Percentiles rank a stretch among this genome's conserved stretches.
Evolutionary conservation across 1,284 basidiomycete species (phyloP).

Genomic region (Ceratobasidium sp.): DNA sequence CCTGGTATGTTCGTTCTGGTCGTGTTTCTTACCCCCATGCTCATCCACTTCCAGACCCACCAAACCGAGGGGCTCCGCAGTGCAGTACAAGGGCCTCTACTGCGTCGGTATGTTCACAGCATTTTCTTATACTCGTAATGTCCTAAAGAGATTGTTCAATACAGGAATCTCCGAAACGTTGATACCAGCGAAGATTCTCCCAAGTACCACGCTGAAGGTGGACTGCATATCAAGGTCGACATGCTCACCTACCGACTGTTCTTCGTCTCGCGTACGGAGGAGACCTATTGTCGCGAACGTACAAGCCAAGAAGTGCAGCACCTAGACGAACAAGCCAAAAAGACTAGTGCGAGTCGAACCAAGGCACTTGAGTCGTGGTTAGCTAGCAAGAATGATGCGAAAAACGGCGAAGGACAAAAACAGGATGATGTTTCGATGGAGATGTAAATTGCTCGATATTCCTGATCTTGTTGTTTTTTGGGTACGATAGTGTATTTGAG

Average conservation of each 20-base stretch:
- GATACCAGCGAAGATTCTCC: slow-evolving; percentile 57
- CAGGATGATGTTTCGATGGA: slow-evolving; percentile 41
- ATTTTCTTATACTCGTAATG: slow-evolving; percentile 50
- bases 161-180: slow-evolving; percentile 53
- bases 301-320: slow-evolving; percentile 40
- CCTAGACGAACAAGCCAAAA: slow-evolving; percentile 42
- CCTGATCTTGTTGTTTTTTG: slow-evolving; percentile 16
- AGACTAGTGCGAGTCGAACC: slow-evolving; percentile 4
- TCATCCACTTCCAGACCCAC: slow-evolving; percentile 54
- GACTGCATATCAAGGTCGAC: slow-evolving; percentile 86
- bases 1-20: slow-evolving; percentile 66
- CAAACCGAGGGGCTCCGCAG: slow-evolving; percentile 63
- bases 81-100: slow-evolving; percentile 76
- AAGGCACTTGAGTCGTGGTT: slow-evolving; percentile 37
- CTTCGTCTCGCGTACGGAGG: slow-evolving; percentile 80
- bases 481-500: slow-evolving; percentile 43
- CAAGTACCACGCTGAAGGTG: slow-evolving; percentile 67
- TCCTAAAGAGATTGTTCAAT: slow-evolving; percentile 61
- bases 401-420: slow-evolving; percentile 13
- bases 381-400: slow-evolving; percentile 21
- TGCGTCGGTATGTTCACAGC: slow-evolving; percentile 70
- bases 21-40: not conserved
- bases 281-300: slow-evolving; percentile 65
- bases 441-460: slow-evolving; percentile 25
- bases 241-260: slow-evolving; percentile 88